Evolutionary conservation across 768 basidiomycete species (phyloP), one percentile per base, ranked within the genome.

Genomic region (Leccinum uliginosum): DNA sequence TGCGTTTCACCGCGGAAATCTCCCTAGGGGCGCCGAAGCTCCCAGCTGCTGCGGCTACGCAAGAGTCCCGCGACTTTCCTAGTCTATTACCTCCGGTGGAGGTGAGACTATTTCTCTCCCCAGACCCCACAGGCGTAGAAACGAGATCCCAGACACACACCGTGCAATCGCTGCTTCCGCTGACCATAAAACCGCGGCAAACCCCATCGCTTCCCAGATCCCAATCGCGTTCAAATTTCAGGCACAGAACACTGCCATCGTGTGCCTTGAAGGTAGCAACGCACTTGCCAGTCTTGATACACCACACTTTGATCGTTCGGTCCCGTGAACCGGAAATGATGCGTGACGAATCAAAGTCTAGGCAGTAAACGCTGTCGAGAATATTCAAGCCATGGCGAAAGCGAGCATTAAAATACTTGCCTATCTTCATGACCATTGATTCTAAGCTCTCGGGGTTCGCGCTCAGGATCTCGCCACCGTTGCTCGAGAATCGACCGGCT

Each of bases 251-350:
- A 64, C 89, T 91, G 17, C 90, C 92, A 6, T 71, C 67, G 63
- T 89, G 87, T 1, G 83, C 83, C 32, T 69, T 72, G 56, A 91
- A 86, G n/a, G 84, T 88, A 5, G 83, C 87, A n/a, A 89, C 73
- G 45, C 83, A 78, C 59, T 74, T 74, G 4, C 89, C 89, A 0
- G 86, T 84, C 56, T 76, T 78, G 50, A 91, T 70, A 60, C 83
- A 84, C 93, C 93, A 96, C 19, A 91, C 82, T 69, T 90, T 91
- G 73, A 96, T 89, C 8, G 86, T 86, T 34, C 83, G 79, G 69
- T 94, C 93, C 45, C 93, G 80, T 30, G 89, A 91, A 32, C 91
- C 91, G 1, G 91, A 92, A 57, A 96, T 80, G 63, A 96, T 89
- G 46, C 86, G 81, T 32, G 77, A 71, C 23, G 79, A 78, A 60